Evolutionary conservation across 495 filamentous ascomycete genomes (phyloP).

Genomic region (Xylaria telfairii): DNA sequence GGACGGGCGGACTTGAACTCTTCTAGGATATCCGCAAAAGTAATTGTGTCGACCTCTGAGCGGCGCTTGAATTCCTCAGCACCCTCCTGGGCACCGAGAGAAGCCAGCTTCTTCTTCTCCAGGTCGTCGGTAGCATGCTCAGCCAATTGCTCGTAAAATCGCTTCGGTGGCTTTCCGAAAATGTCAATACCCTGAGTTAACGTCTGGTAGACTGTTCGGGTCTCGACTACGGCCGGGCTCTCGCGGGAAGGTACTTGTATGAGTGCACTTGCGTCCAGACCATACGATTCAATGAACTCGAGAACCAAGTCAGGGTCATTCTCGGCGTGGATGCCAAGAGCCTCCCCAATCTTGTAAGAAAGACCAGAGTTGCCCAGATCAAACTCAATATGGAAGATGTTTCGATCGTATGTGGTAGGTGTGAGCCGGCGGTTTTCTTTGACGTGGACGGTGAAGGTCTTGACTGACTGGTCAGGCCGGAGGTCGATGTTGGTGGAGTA

Average conservation of each 20-base stretch:
- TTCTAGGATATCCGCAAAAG: conserved; percentile 87
- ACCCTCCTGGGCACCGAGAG: conserved; percentile 81
- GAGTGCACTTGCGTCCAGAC: conserved; percentile 77
- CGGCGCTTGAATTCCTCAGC: conserved; percentile 94
- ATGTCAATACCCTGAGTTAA: conserved; percentile 95
- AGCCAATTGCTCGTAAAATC: conserved; percentile 91
- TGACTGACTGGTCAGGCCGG: conserved; percentile 81
- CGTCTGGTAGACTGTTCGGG: conserved; percentile 91
- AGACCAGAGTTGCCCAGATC: conserved; percentile 89
- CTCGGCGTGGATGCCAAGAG: conserved; percentile 95
- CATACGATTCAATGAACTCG: conserved; percentile 89
- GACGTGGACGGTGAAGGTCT: conserved; percentile 87
- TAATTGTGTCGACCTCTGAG: conserved; percentile 90
- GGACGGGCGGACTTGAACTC: conserved; percentile 91
- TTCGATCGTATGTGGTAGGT: conserved; percentile 87
- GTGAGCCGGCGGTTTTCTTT: conserved; percentile 95
- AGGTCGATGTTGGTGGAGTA: conserved; percentile 75
- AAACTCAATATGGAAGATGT: conserved; percentile 99
- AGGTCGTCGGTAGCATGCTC: conserved; percentile 83
- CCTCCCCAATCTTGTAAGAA: conserved; percentile 95
- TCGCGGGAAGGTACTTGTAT: conserved; percentile 92
- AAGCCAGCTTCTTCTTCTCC: conserved; percentile 80
- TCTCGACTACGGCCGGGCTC: conserved; percentile 75
- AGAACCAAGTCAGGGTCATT: conserved; percentile 80
- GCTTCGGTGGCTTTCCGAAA: conserved; percentile 94